Conservation (phyloP, 305 asterid species). For the Fraxinus platypoda region DNA sequence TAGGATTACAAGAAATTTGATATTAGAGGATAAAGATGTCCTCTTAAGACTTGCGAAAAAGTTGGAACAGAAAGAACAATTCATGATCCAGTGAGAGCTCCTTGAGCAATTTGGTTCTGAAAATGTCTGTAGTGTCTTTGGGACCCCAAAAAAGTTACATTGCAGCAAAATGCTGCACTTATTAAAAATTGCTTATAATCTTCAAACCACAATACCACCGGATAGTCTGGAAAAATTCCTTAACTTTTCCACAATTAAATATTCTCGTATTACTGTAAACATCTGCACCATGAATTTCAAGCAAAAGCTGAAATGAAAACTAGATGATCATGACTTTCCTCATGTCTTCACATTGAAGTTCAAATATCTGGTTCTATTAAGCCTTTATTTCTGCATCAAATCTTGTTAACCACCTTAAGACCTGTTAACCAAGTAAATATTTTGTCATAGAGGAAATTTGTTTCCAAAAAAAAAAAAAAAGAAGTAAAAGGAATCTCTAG, state of each 20-base stretch:
- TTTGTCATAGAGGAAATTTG: background rate
- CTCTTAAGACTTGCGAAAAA: background rate
- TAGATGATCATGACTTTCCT: background rate
- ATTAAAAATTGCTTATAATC: background rate
- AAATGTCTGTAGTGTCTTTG: background rate
- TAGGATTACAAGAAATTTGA: background rate
- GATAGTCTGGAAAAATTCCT: background rate
- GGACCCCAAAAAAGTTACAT: background rate
- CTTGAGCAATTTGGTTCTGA: background rate
- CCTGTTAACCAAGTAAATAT: background rate
- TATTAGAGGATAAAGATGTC: background rate
- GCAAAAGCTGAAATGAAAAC: background rate
- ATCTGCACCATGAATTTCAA: background rate
- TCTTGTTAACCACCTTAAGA: background rate
- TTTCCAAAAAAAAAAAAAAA: background rate
- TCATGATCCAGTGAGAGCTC: background rate
- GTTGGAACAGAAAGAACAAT: background rate
- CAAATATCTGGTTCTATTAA: background rate
- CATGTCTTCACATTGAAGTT: background rate
- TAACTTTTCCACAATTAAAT: background rate
- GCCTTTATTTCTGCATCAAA: background rate
- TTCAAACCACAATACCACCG: background rate
- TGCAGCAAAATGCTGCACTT: background rate
- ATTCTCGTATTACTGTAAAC: background rate
- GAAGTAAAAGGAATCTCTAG: background rate